Evolutionary conservation across 2,329 filamentous ascomycete species (phyloP).

Genomic region (Cladosporium sp.): DNA sequence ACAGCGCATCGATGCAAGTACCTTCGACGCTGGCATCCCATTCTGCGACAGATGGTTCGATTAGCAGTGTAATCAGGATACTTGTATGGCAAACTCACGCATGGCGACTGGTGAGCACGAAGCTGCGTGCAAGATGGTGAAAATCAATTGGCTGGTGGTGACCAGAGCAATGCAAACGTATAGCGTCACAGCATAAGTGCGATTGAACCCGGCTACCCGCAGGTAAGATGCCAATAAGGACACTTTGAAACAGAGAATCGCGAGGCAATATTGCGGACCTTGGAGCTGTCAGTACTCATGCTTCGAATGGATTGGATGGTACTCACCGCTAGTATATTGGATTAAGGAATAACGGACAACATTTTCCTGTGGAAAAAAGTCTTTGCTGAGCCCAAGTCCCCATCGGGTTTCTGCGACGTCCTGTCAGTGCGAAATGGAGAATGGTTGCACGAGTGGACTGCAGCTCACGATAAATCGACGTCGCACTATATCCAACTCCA

Average conservation of each 20-base stretch:
- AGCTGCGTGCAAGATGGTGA: slow-evolving; percentile 13
- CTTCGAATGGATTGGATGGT: no score
- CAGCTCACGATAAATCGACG: slow-evolving; percentile 12
- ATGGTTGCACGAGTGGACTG: no score
- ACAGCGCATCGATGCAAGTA: slow-evolving; percentile 14
- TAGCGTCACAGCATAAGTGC: slow-evolving; percentile 11
- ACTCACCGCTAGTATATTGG: slow-evolving; percentile 13
- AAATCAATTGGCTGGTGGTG: slow-evolving; percentile 13
- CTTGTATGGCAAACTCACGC: background rate
- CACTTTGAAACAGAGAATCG: slow-evolving; percentile 17
- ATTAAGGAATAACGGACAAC: slow-evolving; percentile 11
- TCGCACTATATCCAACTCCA: slow-evolving; percentile 13
- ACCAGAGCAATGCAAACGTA: slow-evolving; percentile 13
- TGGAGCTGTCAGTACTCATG: background rate
- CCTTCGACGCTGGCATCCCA: slow-evolving; percentile 13
- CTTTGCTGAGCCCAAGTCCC: slow-evolving; percentile 11
- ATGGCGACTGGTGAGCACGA: slow-evolving; percentile 15
- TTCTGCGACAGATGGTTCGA: background rate
- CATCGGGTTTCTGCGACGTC: slow-evolving; percentile 12
- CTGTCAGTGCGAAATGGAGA: background rate
- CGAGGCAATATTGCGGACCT: slow-evolving; percentile 16
- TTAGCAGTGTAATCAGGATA: background rate
- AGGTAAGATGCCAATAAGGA: slow-evolving; percentile 15
- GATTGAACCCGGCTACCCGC: slow-evolving; percentile 15
- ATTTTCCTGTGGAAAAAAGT: slow-evolving; percentile 11